Conservation (phyloP, 2,329 filamentous ascomycete species). For the Cladophialophora psammophila region DNA sequence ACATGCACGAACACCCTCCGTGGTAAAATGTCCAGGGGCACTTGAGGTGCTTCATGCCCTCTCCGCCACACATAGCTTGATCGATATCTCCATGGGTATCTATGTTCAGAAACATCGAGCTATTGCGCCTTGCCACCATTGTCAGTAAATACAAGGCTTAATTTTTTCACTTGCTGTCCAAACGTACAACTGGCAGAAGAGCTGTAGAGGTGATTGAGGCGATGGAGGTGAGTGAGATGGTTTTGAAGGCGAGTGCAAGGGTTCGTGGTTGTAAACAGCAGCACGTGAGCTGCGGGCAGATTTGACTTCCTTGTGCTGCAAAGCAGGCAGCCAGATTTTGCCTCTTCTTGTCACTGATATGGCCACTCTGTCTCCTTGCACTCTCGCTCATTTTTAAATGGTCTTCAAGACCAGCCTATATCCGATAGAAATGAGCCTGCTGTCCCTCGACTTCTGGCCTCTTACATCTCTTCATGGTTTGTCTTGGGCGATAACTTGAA, state of each 20-base stretch:
- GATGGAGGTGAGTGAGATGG: too few species aligned
- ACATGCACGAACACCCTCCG: not conserved
- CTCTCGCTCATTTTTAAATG: not conserved
- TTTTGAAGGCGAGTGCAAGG: too few species aligned
- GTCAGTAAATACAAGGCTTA: too few species aligned
- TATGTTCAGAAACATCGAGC: too few species aligned
- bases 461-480: constrained; percentile 21
- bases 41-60: too few species aligned
- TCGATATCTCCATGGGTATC: too few species aligned
- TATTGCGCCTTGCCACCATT: too few species aligned
- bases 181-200: too few species aligned
- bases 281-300: constrained; percentile 2
- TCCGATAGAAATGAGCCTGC: not conserved
- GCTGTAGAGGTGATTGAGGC: not conserved
- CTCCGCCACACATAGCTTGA: too few species aligned
- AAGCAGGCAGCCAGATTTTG: constrained; percentile 30
- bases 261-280: not conserved
- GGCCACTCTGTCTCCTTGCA: constrained; percentile 32
- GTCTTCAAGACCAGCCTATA: not conserved
- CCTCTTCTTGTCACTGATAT: constrained; percentile 13
- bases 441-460: not conserved
- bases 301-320: not conserved
- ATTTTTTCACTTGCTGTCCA: too few species aligned
- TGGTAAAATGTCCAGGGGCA: too few species aligned
- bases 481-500: not conserved